Percentiles rank a stretch among this genome's conserved stretches.
Conservation (phyloP, 1,139 yeast genomes). For the Kluyveromyces marxianus region DNA sequence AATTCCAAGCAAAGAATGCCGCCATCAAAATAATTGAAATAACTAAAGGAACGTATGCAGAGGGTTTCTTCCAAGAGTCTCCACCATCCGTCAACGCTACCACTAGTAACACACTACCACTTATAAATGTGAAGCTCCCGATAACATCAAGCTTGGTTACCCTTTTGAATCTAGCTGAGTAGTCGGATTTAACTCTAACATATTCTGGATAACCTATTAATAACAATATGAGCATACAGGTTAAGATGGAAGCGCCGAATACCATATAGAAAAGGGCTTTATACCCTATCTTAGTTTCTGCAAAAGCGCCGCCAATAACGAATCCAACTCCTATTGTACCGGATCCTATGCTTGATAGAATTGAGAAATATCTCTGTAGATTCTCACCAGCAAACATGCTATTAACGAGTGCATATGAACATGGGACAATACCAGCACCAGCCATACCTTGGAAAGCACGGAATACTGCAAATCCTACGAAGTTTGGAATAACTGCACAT, state of each 20-base stretch:
- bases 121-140: conserved; percentile 25
- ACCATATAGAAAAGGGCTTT: conserved; percentile 29
- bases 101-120: conserved; percentile 28
- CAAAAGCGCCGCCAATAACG: conserved; percentile 34
- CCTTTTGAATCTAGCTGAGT: conserved; percentile 13
- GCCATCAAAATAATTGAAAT: conserved; percentile 14
- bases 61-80: conserved; percentile 28
- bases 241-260: conserved; percentile 16
- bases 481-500: conserved; percentile 25
- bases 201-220: conserved; percentile 1
- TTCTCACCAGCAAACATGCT: conserved; percentile 25
- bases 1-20: conserved; percentile 14
- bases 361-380: conserved; percentile 23
- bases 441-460: conserved; percentile 36
- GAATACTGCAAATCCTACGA: conserved; percentile 31
- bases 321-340: conserved; percentile 29
- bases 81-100: conserved; percentile 34
- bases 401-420: conserved; percentile 29
- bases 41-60: conserved; percentile 25
- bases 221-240: neutral
- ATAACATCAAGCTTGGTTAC: conserved; percentile 21
- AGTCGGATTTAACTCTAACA: conserved; percentile 12
- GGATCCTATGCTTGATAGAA: conserved; percentile 25
- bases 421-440: conserved; percentile 33
- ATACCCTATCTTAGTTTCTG: conserved; percentile 29